These are phyloP conservation scores for Clitopilus passeckerianus DNA, from an alignment of 768 basidiomycete genomes.

Conservation along the genomic window DNA sequence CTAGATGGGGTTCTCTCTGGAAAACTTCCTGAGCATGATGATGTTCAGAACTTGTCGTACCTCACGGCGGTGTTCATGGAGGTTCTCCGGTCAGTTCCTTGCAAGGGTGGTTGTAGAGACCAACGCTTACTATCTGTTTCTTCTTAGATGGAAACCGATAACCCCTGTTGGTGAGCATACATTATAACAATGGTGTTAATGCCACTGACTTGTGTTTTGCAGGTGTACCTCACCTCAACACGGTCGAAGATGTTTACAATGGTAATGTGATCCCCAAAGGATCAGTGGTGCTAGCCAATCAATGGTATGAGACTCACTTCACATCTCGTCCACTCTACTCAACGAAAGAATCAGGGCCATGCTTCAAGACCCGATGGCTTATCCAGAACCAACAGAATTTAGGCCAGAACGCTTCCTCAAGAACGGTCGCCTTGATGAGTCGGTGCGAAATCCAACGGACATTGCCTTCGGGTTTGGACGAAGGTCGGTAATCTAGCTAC, in stretches of 20 bases:
- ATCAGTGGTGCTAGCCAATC: constrained; percentile 20
- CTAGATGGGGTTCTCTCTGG: neutral
- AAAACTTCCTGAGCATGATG: neutral
- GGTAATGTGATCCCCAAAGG: constrained; percentile 29
- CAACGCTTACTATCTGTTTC: neutral
- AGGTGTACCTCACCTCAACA: constrained; percentile 17
- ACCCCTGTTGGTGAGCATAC: neutral
- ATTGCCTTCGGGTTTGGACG: neutral
- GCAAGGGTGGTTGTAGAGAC: neutral
- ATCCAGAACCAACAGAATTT: constrained; percentile 27
- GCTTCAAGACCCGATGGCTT: constrained; percentile 23
- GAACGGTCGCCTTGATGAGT: constrained; percentile 11
- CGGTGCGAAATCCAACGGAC: constrained; percentile 12
- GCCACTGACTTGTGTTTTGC: constrained; percentile 9
- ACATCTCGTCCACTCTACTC: neutral
- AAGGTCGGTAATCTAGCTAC: neutral
- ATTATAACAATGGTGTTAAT: neutral
- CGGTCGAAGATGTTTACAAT: constrained; percentile 24
- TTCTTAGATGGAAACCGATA: neutral
- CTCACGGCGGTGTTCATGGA: neutral
- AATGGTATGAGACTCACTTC: constrained; percentile 15
- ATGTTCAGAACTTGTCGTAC: neutral
- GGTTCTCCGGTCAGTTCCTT: neutral
- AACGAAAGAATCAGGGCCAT: constrained; percentile 22
- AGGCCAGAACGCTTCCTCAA: constrained; percentile 33